Evolutionary conservation across 768 basidiomycete species (phyloP), one percentile per base, ranked within the genome.

Genomic region (Filobasidium wieringae): DNA sequence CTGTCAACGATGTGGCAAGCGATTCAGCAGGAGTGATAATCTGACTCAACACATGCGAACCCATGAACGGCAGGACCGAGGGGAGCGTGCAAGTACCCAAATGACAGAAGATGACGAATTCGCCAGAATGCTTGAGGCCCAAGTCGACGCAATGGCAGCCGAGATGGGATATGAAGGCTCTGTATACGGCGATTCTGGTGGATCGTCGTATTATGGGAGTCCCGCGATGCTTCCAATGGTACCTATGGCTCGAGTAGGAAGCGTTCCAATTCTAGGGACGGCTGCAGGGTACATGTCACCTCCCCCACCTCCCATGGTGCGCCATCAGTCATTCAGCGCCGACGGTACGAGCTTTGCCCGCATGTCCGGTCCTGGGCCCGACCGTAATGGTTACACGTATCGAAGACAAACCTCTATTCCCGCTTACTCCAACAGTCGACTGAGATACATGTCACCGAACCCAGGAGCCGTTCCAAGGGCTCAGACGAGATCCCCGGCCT

Each of bases 11-110:
- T 93, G 90, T 72, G 76, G 78, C 67, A 88, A 88, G 78, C 79
- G 81, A 58, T 95, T 95, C 74, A 87, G 87, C 65, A 78, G 89
- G 68, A 84, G 84, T 70, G 92, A 93, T 70, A 93, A 93, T 67
- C 79, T 96, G 36, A 82, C 80, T 24, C 90, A 93, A 72, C 92
- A 96, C 69, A 68, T 84, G 59, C 81, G 87, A 62, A 91, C 88
- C 40, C 91, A 93, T 74, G 78, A 79, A 53, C 76, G 80, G 19
- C 66, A 65, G 41, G 72, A 65, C 37, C 58, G 64, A 32, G 66
- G 68, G 19, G 68, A 69, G 32, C 51, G 67, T 17, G 37, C 62
- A 52, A 65, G 55, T 63, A 65, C 14, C 32, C 27, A 24, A 27
- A 47, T 22, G 67, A 68, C 64, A 1, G 64, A 64, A 30, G 67